Evolutionary conservation across 2,329 filamentous ascomycete species (phyloP).

Genomic region (Boeremia lycopersici): DNA sequence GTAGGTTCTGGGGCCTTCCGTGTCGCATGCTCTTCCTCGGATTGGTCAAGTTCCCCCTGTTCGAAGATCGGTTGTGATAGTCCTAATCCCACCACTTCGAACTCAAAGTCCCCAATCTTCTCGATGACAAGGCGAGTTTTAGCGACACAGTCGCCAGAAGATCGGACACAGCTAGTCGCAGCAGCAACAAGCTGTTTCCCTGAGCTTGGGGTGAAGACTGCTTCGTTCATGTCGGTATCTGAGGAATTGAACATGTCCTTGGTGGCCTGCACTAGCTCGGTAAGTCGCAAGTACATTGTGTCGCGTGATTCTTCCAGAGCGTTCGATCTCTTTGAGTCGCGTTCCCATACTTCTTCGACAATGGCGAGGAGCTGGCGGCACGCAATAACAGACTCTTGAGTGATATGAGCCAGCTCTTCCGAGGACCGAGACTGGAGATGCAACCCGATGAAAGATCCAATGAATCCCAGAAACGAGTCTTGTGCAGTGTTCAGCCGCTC

Average conservation of each 20-base stretch:
- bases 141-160: constrained; percentile 87
- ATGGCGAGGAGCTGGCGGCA: constrained; percentile 80
- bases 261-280: constrained; percentile 79
- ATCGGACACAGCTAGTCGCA: constrained; percentile 85
- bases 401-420: constrained; percentile 79
- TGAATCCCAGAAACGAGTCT: constrained; percentile 85
- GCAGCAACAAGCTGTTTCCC: constrained; percentile 76
- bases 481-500: constrained; percentile 80
- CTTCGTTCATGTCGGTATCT: constrained; percentile 71
- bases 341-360: constrained; percentile 80
- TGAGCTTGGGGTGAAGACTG: constrained; percentile 80
- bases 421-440: constrained; percentile 92
- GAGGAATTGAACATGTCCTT: constrained; percentile 76
- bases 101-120: constrained; percentile 87
- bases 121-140: constrained; percentile 87
- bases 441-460: constrained; percentile 92
- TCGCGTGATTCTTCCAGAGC: constrained; percentile 72
- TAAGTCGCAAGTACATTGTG: constrained; percentile 79
- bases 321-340: constrained; percentile 71
- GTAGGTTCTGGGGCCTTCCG: constrained; percentile 21
- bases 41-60: constrained; percentile 9
- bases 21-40: constrained; percentile 19
- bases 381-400: constrained; percentile 81
- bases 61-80: constrained; percentile 51
- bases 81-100: constrained; percentile 55